Base-by-base conservation (phyloP, 2,329 filamentous ascomycete genomes). In the Gnomoniopsis sp. region DNA sequence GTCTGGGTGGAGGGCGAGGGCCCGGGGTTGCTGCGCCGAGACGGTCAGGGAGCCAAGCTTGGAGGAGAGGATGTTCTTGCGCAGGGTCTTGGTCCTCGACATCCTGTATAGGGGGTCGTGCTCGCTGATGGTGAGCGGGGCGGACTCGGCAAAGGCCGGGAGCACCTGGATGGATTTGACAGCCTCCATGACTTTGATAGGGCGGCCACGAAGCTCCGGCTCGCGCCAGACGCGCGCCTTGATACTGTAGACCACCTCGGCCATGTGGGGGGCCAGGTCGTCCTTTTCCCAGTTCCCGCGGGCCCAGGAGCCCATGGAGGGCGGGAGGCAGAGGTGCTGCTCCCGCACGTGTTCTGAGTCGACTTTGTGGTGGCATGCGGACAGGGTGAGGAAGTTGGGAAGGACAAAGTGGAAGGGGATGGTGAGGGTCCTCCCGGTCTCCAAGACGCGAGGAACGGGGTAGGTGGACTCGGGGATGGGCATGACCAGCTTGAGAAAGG, bases 381-480 rank as follows among this genome's bases (percentile, higher is more conserved):
- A 77, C 52, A 85, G 73, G 19, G 82, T 85, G 60, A 86, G 78
- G 55, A 84, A 77, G 63, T 75, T 74, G n/a, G 83, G 83, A 17
- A 86, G 77, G 59, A 85, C 78, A 63, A 86, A 86, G 71, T 82
- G 71, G 72, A 86, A 83, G n/a, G 82, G 82, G 23, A 86, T 69
- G 15, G 66, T 75, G 69, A 83, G 82, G 26, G 73, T 75, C 62
- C 69, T 68, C 2, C 76, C 79, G n/a, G 75, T 72, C 68, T 79
- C 72, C 60, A 84, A 79, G 33, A 82, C 65, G 36, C 76, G 72
- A 21, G 77, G 71, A 8, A 70, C 69, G 2, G 82, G 82, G 55
- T 84, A 78, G 7, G 72, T 67, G 1, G 74, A 73, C n/a, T 74
- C 73, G 12, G 73, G 66, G 21, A 85, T 72, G 11, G 82, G 82